Percentiles rank a stretch among this genome's conserved stretches.
These are phyloP conservation scores for Onygenales sp. DNA, from an alignment of 2,329 filamentous ascomycete species.

Conservation along the genomic window DNA sequence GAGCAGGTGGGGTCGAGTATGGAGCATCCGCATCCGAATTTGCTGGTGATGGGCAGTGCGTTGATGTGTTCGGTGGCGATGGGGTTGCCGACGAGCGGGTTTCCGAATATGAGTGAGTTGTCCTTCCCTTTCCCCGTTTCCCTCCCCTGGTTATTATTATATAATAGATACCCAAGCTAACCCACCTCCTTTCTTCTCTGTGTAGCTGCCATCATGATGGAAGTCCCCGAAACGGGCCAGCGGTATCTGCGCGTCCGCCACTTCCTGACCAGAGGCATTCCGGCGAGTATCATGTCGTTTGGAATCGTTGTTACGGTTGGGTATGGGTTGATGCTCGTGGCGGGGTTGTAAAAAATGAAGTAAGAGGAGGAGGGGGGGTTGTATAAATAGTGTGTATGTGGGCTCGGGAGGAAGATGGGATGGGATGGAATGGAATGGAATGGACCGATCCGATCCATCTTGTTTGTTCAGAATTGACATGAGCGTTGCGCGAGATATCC, in stretches of 20 bases:
- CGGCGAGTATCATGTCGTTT: slow-evolving; percentile 73
- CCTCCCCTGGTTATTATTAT: neutral
- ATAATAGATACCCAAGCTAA: neutral
- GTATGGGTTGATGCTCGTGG: slow-evolving; percentile 78
- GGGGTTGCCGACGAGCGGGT: slow-evolving; percentile 89
- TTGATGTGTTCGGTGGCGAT: slow-evolving; percentile 98
- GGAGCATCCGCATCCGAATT: slow-evolving; percentile 83
- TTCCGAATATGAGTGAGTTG: slow-evolving; percentile 97
- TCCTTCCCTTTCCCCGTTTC: slow-evolving; percentile 4
- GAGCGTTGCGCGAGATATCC: no score
- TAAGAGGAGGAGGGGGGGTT: no score
- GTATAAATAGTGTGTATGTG: no score
- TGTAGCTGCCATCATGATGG: slow-evolving; percentile 95
- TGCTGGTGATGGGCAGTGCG: slow-evolving; percentile 89
- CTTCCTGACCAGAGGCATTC: slow-evolving; percentile 89
- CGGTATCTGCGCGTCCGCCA: slow-evolving; percentile 87
- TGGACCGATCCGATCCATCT: no score
- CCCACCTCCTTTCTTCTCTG: slow-evolving; percentile 11
- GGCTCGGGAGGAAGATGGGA: no score
- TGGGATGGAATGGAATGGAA: no score
- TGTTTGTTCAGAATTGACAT: no score
- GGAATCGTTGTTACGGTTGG: slow-evolving; percentile 77
- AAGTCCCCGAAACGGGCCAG: slow-evolving; percentile 82
- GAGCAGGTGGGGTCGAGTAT: slow-evolving; percentile 75
- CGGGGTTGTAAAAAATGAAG: slow-evolving; percentile 44